A percentile compares a stretch with the other conserved stretches of the same genome.
Evolutionary conservation across 805 yeast genomes (phyloP).

Genomic region (Yarrowia osloensis): DNA sequence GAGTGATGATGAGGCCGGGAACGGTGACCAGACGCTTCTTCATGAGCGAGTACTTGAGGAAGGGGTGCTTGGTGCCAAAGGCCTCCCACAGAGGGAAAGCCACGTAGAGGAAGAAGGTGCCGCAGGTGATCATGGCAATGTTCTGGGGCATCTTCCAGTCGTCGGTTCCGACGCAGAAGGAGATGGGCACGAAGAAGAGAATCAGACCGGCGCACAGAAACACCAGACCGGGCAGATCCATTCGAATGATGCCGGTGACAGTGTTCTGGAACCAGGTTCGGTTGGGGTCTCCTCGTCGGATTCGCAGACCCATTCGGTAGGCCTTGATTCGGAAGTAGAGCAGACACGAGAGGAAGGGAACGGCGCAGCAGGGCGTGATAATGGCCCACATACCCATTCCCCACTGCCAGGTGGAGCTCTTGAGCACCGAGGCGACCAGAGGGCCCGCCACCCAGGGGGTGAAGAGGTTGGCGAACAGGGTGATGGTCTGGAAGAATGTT

Average conservation of each 20-base stretch:
- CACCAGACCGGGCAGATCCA: constrained; percentile 19
- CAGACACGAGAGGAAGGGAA: constrained; percentile 36
- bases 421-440: constrained; percentile 39
- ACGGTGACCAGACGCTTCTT: constrained; percentile 6
- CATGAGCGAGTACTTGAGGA: constrained; percentile 13
- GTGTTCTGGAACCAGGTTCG: constrained; percentile 12
- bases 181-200: constrained; percentile 27
- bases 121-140: constrained; percentile 26
- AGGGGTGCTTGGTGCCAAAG: constrained; percentile 6
- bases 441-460: constrained; percentile 47
- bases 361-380: constrained; percentile 46
- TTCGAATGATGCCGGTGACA: not conserved
- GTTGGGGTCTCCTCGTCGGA: constrained; percentile 30
- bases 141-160: constrained; percentile 24
- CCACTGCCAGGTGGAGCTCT: constrained; percentile 52
- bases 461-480: constrained; percentile 46
- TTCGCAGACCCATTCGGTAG: constrained; percentile 30
- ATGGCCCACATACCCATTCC: constrained; percentile 55
- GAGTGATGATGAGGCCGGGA: constrained; percentile 12
- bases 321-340: constrained; percentile 35
- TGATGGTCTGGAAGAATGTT: constrained; percentile 44
- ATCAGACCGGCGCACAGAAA: constrained; percentile 19
- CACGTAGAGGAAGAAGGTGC: not conserved
- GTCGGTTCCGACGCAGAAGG: constrained; percentile 7
- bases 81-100: constrained; percentile 11